Evolutionary conservation across 305 asterid species (phyloP), one percentile per base, ranked within the genome.

Genomic region (Stenogyne calaminthoides): DNA sequence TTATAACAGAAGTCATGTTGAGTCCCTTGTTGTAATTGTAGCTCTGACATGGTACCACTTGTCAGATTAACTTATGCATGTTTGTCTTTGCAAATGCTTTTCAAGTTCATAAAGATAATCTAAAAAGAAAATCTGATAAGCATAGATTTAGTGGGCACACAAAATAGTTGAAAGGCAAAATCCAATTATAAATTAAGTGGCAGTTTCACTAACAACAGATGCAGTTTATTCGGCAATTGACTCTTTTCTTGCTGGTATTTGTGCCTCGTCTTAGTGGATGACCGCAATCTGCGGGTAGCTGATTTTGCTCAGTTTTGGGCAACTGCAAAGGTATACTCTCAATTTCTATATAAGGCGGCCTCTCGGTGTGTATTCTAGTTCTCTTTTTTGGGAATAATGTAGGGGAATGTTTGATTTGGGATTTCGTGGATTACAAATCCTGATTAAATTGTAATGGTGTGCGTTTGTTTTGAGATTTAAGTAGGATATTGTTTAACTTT

Each of bases 221-320:
- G 96, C 98, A 90, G 96, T 88, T 87, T 90, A 83, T 88, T 90
- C 88, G 90, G 92, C 84, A 79, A 92, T 92, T 95, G 96, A 95
- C 96, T 92, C 85, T 83, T 90, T 92, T 92, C 91, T 88, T 92
- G 92, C 91, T 95, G 98, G 91, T 92, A 92, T 88, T 90, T 90
- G 92, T 95, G 89, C 94, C 81, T 91, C 96, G 84, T 84, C 92
- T 92, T 95, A 95, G 99, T 95, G 99, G 99, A 95, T 95, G 99
- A 95, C 99, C 99, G 99, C 97, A 95, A 95, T 92, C 98, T 95
- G 99, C 99, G 99, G 98, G 96, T 95, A 86, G 99, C 97, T 90
- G 98, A 95, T 87, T 95, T 92, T 95, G 95, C 96, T 92, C 98
- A 92, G 83, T 95, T 95, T 95, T 95, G 99, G 98, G 98, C 98